These are phyloP conservation scores for Serendipita indica DNA, from an alignment of 768 basidiomycete species.

Conservation along the genomic window DNA sequence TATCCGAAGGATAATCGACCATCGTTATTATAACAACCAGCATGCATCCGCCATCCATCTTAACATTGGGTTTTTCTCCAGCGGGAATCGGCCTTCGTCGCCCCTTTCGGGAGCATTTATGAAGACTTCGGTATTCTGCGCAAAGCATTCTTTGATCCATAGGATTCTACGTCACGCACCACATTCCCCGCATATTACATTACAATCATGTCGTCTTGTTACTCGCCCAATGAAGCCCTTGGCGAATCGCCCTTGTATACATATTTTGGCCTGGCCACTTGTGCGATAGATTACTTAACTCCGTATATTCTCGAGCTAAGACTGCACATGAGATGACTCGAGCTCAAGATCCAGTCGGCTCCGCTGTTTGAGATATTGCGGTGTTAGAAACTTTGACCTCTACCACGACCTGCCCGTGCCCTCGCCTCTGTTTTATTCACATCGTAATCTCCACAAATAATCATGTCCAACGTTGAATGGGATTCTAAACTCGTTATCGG, in stretches of 20 bases:
- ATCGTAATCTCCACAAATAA: neutral
- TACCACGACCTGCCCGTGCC: neutral
- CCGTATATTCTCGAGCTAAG: neutral
- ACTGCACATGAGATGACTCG: neutral
- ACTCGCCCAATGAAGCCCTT: neutral
- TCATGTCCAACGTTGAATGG: slow-evolving; percentile 35
- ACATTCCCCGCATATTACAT: slow-evolving; percentile 4
- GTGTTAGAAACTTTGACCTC: neutral
- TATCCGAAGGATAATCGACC: slow-evolving; percentile 9
- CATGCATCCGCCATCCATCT: no score
- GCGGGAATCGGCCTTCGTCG: slow-evolving; percentile 1
- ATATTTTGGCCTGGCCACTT: neutral
- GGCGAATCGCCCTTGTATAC: neutral
- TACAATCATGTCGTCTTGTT: neutral
- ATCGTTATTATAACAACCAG: no score
- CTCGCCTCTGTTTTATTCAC: neutral
- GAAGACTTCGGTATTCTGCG: slow-evolving; percentile 3
- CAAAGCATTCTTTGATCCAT: slow-evolving; percentile 2
- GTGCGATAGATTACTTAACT: neutral
- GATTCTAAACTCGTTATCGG: slow-evolving; percentile 63
- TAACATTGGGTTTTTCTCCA: no score
- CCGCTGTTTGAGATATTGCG: neutral
- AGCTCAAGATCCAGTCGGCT: neutral
- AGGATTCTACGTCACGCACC: neutral
- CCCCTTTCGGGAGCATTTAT: neutral